Evolutionary conservation across 2,329 filamentous ascomycete species (phyloP).

Genomic region (Colletotrichum sp.): DNA sequence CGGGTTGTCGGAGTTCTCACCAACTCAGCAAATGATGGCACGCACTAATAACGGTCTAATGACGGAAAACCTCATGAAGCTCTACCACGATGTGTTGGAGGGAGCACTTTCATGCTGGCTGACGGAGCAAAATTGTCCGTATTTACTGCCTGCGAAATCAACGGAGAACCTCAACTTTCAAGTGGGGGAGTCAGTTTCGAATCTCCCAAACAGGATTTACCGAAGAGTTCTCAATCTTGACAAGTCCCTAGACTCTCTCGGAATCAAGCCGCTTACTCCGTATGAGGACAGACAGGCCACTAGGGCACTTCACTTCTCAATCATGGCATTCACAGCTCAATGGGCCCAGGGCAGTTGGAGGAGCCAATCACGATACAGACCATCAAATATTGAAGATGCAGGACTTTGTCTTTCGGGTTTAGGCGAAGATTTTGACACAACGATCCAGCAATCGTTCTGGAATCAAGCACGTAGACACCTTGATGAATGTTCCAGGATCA

Average conservation of each 20-base stretch:
- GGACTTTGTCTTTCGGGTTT: background rate
- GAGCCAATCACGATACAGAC: background rate
- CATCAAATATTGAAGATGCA: constrained; percentile 13
- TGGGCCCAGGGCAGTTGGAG: constrained; percentile 46
- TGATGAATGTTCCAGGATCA: constrained; percentile 37
- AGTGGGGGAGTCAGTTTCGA: constrained; percentile 42
- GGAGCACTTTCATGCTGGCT: constrained; percentile 59
- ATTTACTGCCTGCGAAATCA: constrained; percentile 24
- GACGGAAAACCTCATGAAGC: constrained; percentile 47
- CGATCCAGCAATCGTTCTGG: constrained; percentile 41
- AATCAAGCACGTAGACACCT: constrained; percentile 39
- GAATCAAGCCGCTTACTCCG: constrained; percentile 43
- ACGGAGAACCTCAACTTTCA: background rate
- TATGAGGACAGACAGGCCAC: constrained; percentile 47
- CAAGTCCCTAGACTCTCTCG: constrained; percentile 41
- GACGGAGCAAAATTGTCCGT: constrained; percentile 58
- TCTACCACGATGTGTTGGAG: constrained; percentile 61
- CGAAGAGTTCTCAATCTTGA: constrained; percentile 54
- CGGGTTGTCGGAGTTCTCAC: constrained; percentile 15
- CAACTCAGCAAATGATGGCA: constrained; percentile 27
- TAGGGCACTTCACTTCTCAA: constrained; percentile 50
- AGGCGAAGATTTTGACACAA: constrained; percentile 41
- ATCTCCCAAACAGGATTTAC: constrained; percentile 46
- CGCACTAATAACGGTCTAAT: constrained; percentile 39
- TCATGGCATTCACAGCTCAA: constrained; percentile 59